Conservation (phyloP, 2,329 filamentous ascomycete species). For the Diaporthe vaccinii region DNA sequence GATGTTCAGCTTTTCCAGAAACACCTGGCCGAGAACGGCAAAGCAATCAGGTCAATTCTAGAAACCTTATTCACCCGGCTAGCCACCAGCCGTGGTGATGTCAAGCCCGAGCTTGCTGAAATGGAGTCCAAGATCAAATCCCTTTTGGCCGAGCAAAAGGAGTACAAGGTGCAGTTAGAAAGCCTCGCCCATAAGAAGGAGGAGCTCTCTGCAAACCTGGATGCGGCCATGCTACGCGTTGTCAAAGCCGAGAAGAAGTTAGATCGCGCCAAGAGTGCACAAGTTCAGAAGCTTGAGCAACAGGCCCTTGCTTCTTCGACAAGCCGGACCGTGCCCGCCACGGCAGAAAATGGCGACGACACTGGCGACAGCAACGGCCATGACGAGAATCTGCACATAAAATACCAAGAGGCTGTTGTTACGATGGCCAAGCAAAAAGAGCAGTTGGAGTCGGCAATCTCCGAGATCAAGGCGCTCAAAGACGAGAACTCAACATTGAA, state of each 20-base stretch:
- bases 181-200: constrained; percentile 84
- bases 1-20: constrained; percentile 81
- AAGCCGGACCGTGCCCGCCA: constrained; percentile 58
- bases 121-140: constrained; percentile 82
- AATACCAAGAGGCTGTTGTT: constrained; percentile 83
- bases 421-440: constrained; percentile 87
- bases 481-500: constrained; percentile 85
- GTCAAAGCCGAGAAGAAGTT: constrained; percentile 96
- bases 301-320: constrained; percentile 82
- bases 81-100: constrained; percentile 63
- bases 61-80: constrained; percentile 75
- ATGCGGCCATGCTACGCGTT: constrained; percentile 89
- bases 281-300: constrained; percentile 92
- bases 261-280: constrained; percentile 87
- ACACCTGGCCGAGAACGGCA: constrained; percentile 82
- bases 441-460: constrained; percentile 83
- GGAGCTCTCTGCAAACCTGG: constrained; percentile 86
- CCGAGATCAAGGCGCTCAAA: constrained; percentile 80
- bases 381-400: constrained; percentile 77
- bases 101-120: constrained; percentile 77
- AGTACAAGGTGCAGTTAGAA: constrained; percentile 81
- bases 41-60: constrained; percentile 81
- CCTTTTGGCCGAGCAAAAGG: constrained; percentile 86
- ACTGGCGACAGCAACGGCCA: constrained; percentile 68
- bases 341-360: constrained; percentile 65